These are phyloP conservation scores for Neurospora sp. DNA, from an alignment of 2,329 filamentous ascomycete species.

Conservation along the genomic window DNA sequence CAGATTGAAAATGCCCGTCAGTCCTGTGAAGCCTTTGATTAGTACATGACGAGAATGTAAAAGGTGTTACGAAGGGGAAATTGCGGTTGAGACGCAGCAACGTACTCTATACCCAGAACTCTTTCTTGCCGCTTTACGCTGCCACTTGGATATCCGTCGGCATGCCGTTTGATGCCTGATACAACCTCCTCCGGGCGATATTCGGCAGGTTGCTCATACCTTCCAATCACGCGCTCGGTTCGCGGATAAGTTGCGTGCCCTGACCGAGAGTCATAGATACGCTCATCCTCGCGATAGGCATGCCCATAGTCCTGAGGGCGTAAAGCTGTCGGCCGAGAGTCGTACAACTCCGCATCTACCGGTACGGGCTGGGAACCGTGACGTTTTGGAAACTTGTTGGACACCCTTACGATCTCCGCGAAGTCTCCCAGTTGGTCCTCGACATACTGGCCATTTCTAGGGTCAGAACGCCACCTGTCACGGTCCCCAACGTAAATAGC, in stretches of 20 bases:
- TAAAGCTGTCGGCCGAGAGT: neutral
- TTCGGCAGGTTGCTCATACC: neutral
- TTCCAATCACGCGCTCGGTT: neutral
- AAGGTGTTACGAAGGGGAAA: neutral
- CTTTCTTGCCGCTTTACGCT: slow-evolving; percentile 11
- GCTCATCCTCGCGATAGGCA: neutral
- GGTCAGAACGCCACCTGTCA: slow-evolving; percentile 1
- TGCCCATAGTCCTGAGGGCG: neutral
- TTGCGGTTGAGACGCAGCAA: slow-evolving; percentile 8
- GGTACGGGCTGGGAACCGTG: slow-evolving; percentile 10
- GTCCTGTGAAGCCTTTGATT: neutral
- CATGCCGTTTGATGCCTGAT: neutral
- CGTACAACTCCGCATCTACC: slow-evolving; percentile 1
- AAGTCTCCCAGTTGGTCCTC: slow-evolving; percentile 8
- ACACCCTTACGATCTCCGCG: slow-evolving; percentile 15
- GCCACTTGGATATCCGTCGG: neutral
- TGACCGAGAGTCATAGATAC: neutral
- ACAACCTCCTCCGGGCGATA: neutral
- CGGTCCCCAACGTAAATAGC: slow-evolving; percentile 4
- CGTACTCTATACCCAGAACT: slow-evolving; percentile 16
- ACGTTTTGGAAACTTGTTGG: slow-evolving; percentile 17
- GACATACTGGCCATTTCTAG: slow-evolving; percentile 3
- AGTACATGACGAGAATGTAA: neutral
- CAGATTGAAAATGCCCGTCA: neutral
- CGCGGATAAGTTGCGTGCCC: neutral